These are phyloP conservation scores for Calonectria fujianensis DNA, from an alignment of 2,329 filamentous ascomycete genomes.

Conservation along the genomic window DNA sequence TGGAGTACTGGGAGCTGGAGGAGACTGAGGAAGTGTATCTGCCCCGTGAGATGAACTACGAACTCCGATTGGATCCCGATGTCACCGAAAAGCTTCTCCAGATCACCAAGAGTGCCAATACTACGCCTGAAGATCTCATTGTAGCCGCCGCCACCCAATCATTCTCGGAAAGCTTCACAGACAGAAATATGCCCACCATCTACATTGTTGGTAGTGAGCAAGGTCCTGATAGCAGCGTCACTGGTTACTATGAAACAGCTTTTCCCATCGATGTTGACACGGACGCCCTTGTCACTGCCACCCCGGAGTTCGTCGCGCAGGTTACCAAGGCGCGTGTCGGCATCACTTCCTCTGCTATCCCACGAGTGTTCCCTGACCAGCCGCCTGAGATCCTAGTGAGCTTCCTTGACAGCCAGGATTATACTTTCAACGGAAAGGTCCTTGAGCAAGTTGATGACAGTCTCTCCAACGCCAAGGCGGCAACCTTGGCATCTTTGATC, in stretches of 20 bases:
- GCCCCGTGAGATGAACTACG: constrained; percentile 17
- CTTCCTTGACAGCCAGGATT: constrained; percentile 8
- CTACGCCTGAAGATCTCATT: background rate
- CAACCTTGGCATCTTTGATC: background rate
- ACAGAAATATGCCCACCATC: constrained; percentile 18
- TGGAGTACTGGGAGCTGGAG: constrained; percentile 21
- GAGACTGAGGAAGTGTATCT: constrained; percentile 6
- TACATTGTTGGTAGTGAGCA: constrained; percentile 15
- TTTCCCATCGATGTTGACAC: constrained; percentile 13
- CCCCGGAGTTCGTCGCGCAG: constrained; percentile 6
- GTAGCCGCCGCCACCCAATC: constrained; percentile 3
- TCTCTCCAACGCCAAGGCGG: constrained; percentile 8
- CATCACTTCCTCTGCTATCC: background rate
- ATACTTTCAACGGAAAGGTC: background rate
- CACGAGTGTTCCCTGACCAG: constrained; percentile 10
- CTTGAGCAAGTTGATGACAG: constrained; percentile 1
- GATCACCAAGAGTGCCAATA: constrained; percentile 15
- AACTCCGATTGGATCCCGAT: constrained; percentile 11
- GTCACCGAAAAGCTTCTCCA: constrained; percentile 11
- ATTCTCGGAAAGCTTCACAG: constrained; percentile 11
- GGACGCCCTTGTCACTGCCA: constrained; percentile 8
- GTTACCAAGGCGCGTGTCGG: constrained; percentile 14
- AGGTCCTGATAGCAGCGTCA: background rate
- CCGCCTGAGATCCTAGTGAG: constrained; percentile 4
- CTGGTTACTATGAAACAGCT: constrained; percentile 8